Evolutionary conservation across 2,329 filamentous ascomycete species (phyloP), one percentile per base, ranked within the genome.

Genomic region (Aureobasidium uvarum): DNA sequence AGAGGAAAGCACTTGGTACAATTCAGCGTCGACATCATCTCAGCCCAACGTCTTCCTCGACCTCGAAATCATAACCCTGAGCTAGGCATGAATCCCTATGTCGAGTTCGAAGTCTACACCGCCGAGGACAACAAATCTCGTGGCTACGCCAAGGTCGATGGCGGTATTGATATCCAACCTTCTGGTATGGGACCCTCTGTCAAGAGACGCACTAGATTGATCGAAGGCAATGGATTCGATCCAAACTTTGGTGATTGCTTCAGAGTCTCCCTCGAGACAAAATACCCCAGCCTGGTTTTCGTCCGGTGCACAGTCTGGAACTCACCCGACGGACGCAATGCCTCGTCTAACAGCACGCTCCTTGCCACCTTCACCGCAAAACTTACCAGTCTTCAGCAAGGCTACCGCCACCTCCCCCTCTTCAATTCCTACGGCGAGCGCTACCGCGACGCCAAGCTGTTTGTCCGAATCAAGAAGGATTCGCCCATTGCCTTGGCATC

Each of bases 351-450:
- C 78, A 84, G 69, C 80, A 77, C 79, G 28, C 81, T 91, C 25
- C 83, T 97, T 66, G 95, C 92, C 3, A 95, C 90, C 1, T 98
- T 94, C 77, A 98, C 92, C 1, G 93, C 91, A 68, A 98, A 98
- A 79, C 86, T 98, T 60, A 88, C 84, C 79, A 96, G 89, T 74
- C 84, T 98, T 48, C 92, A 94, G 74, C 88, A 95, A 77, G 95
- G 95, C 33, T 98, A 95, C 77, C 92, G 94, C 68, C 96, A 96
- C 67, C 82, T 98, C 62, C 95, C 94, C 13, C 83, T 99, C 18
- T 89, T 92, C 76, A 93, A 98, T 77, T 85, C 87, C 65, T 90
- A 92, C 68, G 95, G 93, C 67, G 93, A 97, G 71, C 91, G 93
- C 71, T 98, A 96, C 75, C 84, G 97, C 50, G 97, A 97, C 78